Conservation (phyloP, 495 filamentous ascomycete species). For the Cercophora newfieldiana region DNA sequence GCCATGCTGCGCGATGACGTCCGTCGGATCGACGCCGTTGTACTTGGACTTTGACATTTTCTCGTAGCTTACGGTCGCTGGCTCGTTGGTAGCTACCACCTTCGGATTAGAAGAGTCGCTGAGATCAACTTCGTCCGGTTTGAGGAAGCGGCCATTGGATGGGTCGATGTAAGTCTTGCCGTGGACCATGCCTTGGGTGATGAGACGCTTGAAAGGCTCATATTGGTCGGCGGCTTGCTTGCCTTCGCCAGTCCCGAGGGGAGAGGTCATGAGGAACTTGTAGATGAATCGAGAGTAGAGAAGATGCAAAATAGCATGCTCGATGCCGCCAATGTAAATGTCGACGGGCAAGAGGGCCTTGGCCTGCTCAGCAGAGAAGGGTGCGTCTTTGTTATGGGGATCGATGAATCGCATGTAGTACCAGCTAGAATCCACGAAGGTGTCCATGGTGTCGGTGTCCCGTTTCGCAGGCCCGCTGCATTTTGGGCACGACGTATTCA, state of each 20-base stretch:
- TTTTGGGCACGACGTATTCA: conserved; percentile 72
- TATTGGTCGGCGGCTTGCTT: conserved; percentile 18
- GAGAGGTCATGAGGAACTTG: conserved; percentile 71
- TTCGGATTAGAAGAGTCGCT: conserved; percentile 56
- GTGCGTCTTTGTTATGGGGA: conserved; percentile 59
- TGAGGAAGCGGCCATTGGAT: conserved; percentile 71
- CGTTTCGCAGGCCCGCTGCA: conserved; percentile 70
- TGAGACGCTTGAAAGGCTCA: conserved; percentile 78
- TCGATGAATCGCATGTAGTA: conserved; percentile 83
- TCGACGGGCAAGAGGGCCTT: conserved; percentile 68
- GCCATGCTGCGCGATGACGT: conserved; percentile 69
- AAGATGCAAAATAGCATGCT: conserved; percentile 90
- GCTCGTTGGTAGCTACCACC: conserved; percentile 57
- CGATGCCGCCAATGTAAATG: conserved; percentile 82
- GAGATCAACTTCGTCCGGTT: conserved; percentile 72
- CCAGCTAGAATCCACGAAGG: conserved; percentile 92
- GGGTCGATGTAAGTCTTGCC: conserved; percentile 81
- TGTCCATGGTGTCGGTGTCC: conserved; percentile 95
- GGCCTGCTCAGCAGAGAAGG: conserved; percentile 59
- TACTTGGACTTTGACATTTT: conserved; percentile 98
- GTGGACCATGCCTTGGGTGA: conserved; percentile 92
- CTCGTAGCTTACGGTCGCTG: conserved; percentile 67
- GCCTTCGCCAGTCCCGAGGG: conserved; percentile 30
- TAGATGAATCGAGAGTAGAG: conserved; percentile 89
- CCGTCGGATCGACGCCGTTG: conserved; percentile 83